Evolutionary conservation across 495 filamentous ascomycete genomes (phyloP), one percentile per base, ranked within the genome.

Genomic region (Daldinia concentrica): DNA sequence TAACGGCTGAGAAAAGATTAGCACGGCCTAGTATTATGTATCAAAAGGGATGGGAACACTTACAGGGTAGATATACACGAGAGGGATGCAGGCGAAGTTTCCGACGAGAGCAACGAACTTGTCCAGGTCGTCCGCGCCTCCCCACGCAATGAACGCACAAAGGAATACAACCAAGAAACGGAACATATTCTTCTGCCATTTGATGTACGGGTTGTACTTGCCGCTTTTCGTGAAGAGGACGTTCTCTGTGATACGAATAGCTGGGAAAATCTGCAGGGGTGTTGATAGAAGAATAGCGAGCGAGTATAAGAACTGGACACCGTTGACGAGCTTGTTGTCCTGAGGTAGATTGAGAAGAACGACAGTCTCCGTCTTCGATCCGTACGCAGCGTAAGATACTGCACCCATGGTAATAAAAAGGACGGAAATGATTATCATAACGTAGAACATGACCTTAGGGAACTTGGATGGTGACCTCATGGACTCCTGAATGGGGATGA

Each of bases 161-260:
- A 94, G 75, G 69, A 91, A 86, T 60, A 98, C 95, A 43, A 97
- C 87, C 74, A 94, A 88, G 82, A 98, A 98, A 36, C 95, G 91
- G 83, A 95, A 98, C 60, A 89, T 83, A 72, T 99, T 99, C 89
- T 99, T 99, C 85, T 96, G 90, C 95, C 95, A 98, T 82, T 99
- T 99, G 84, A 98, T 97, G 59, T 88, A 91, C 1, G 91, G 92
- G 79, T 98, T 97, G 78, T 96, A 93, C 79, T 99, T 99, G 59
- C 95, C 95, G 62, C 93, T 97, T 76, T 90, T 88, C 8, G 86
- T 87, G 73, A 88, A 88, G 17, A 87, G 78, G 22, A 80, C 85
- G 37, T 90, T 90, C 74, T 88, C 87, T 14, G 86, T 90, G 64
- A 92, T 91, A 67, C 92, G 90, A 73, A 99, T 98, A 48, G 95